Percentiles rank a stretch among this genome's conserved stretches.
Evolutionary conservation across 2,329 filamentous ascomycete species (phyloP).

Genomic region (Chrysoporthe deuterocubensis): DNA sequence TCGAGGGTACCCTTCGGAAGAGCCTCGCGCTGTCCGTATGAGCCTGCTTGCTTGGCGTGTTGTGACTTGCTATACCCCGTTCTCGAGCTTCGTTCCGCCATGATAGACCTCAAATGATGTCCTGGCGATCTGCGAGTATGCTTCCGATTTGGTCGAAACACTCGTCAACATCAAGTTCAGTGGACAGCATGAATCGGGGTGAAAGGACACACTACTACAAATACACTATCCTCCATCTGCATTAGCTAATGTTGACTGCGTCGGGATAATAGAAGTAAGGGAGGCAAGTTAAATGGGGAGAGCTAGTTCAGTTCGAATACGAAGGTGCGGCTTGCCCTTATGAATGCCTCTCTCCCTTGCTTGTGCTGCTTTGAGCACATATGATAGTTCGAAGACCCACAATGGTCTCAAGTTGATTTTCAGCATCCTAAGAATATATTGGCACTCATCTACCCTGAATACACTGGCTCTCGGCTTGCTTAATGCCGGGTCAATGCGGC

Average conservation of each 20-base stretch:
- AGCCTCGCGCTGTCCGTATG: conserved; percentile 14
- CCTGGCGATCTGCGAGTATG: not conserved
- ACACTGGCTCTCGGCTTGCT: not conserved
- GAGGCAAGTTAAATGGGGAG: not conserved
- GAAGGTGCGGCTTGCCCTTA: no score
- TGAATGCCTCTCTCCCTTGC: not conserved
- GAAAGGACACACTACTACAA: not conserved
- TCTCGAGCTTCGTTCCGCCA: not conserved
- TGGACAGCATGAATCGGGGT: not conserved
- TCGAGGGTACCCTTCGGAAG: conserved; percentile 13
- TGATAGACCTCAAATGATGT: not conserved
- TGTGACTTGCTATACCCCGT: conserved; percentile 23
- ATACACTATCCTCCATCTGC: not conserved
- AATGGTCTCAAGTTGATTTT: not conserved
- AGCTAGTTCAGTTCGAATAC: not conserved
- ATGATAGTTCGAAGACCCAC: not conserved
- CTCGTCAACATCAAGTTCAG: not conserved
- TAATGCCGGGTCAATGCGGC: not conserved
- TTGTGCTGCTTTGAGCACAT: not conserved
- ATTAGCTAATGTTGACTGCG: not conserved
- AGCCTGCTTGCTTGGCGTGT: conserved; percentile 16
- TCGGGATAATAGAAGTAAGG: not conserved
- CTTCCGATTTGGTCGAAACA: not conserved
- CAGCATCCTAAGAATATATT: not conserved
- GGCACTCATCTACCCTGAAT: not conserved